Evolutionary conservation across 2,329 filamentous ascomycete genomes (phyloP), one percentile per base, ranked within the genome.

Genomic region (Ophiocordyceps australis): DNA sequence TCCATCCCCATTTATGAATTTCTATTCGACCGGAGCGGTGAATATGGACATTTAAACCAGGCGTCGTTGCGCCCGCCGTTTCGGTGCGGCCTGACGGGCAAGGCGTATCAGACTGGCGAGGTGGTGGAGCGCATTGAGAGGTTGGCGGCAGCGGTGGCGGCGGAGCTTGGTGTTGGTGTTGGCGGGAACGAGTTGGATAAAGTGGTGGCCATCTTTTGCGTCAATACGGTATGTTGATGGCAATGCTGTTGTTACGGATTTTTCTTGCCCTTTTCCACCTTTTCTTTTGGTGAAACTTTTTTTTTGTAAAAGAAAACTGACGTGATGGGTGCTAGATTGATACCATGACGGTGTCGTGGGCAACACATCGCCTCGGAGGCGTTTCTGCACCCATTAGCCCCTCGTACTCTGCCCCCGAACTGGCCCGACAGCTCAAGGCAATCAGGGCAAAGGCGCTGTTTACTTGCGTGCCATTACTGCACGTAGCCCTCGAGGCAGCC

Each of bases 181-280:
- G 75, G 80, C 36, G 77, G 74, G 5, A 65, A 66, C 0, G 74
- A 81, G 40, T 83, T 74, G 69, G 76, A 85, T 37, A 85, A 83
- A 49, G 72, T 81, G 13, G 50, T 77, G 22, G 72, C 60, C 4
- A 56, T 82, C 20, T 85, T 78, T 49, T 72, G 70, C 14, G 46
- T 80, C 32, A 89, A 86, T 40, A 75, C 76, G 19, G 47, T 56
- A 34, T n/a, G n/a, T n/a, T n/a, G n/a, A n/a, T n/a, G n/a, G n/a
- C n/a, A n/a, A n/a, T n/a, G n/a, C n/a, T n/a, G n/a, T n/a, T n/a
- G n/a, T n/a, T n/a, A n/a, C n/a, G n/a, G n/a, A n/a, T n/a, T n/a
- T n/a, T n/a, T n/a, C n/a, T n/a, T n/a, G n/a, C n/a, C n/a, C n/a
- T n/a, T n/a, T n/a, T n/a, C n/a, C n/a, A n/a, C n/a, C n/a, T n/a